A percentile compares a stretch with the other conserved stretches of the same genome.
phyloP scores from a whole-genome alignment of 306 rosid genomes.

The Cicer cuneatum region DNA sequence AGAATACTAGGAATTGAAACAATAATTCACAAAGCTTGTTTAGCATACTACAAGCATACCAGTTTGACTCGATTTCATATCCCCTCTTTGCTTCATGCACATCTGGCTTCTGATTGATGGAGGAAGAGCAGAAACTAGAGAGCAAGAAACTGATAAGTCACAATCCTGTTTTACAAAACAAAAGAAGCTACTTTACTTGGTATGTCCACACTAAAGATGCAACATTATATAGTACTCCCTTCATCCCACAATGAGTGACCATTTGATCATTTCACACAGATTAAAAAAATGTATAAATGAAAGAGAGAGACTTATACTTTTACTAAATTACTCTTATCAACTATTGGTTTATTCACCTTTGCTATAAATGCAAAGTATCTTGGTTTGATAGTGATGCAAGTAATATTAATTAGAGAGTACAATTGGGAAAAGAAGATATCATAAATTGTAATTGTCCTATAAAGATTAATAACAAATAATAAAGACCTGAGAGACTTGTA shows the following conservation, averaged over 20 bases:
- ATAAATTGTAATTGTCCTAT: slow-evolving; percentile 11
- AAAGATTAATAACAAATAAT: slow-evolving; percentile 3
- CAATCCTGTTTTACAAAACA: slow-evolving; percentile 63
- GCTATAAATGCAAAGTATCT: too few relatives aligned
- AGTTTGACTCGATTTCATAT: slow-evolving; percentile 47
- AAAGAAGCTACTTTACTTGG: slow-evolving; percentile 43
- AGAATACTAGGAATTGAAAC: slow-evolving; percentile 7
- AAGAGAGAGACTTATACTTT: too few relatives aligned
- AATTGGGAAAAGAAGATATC: slow-evolving; percentile 25
- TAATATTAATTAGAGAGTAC: too few relatives aligned
- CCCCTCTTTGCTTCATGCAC: slow-evolving; percentile 60
- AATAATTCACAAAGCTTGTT: slow-evolving; percentile 35
- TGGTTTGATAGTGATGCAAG: too few relatives aligned
- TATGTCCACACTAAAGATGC: slow-evolving; percentile 12
- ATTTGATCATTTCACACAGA: too few relatives aligned
- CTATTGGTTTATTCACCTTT: too few relatives aligned
- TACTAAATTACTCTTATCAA: too few relatives aligned
- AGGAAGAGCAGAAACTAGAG: slow-evolving; percentile 77
- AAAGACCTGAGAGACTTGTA: slow-evolving; percentile 74
- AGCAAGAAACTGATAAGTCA: slow-evolving; percentile 53
- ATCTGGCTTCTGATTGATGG: slow-evolving; percentile 65
- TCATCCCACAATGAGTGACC: too few relatives aligned
- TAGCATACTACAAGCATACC: slow-evolving; percentile 53
- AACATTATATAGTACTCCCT: neutral
- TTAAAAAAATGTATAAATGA: too few relatives aligned